These are phyloP conservation scores for Ormosia semicastrata DNA, from an alignment of 306 rosid genomes.

Conservation along the genomic window DNA sequence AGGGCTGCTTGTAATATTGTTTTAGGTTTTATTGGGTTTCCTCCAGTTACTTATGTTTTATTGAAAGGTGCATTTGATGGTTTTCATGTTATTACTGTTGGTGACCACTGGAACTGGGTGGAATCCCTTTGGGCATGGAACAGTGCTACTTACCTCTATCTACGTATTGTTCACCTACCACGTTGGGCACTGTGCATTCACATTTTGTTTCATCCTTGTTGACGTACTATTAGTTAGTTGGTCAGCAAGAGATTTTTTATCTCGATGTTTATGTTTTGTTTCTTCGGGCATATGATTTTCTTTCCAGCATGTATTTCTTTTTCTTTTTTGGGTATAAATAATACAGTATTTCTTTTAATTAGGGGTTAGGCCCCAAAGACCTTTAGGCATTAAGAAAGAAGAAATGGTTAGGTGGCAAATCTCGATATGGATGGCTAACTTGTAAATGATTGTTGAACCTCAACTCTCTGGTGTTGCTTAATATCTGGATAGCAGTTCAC, in stretches of 20 bases:
- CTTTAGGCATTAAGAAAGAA: background rate
- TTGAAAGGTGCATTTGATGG: constrained; percentile 61
- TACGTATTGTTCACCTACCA: constrained; percentile 82
- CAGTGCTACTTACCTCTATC: constrained; percentile 87
- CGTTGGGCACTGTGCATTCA: constrained; percentile 82
- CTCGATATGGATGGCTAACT: background rate
- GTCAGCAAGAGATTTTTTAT: constrained; percentile 28
- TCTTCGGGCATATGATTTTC: background rate
- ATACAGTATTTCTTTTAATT: no score
- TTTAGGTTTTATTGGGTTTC: constrained; percentile 67
- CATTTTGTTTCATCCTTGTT: constrained; percentile 69
- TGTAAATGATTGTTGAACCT: background rate
- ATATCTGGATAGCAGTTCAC: background rate
- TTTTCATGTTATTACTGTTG: constrained; percentile 29
- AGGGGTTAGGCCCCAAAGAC: background rate
- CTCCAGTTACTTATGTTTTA: constrained; percentile 59
- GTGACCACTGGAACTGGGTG: constrained; percentile 89
- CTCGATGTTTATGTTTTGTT: background rate
- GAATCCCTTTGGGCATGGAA: constrained; percentile 95
- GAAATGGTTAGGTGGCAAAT: background rate
- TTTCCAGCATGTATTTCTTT: background rate
- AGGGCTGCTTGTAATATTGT: constrained; percentile 67
- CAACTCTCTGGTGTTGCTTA: background rate
- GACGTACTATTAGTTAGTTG: constrained; percentile 40
- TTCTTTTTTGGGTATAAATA: no score